These are phyloP conservation scores for Geoglossum glabrum DNA, from an alignment of 495 filamentous ascomycete genomes.

Conservation along the genomic window DNA sequence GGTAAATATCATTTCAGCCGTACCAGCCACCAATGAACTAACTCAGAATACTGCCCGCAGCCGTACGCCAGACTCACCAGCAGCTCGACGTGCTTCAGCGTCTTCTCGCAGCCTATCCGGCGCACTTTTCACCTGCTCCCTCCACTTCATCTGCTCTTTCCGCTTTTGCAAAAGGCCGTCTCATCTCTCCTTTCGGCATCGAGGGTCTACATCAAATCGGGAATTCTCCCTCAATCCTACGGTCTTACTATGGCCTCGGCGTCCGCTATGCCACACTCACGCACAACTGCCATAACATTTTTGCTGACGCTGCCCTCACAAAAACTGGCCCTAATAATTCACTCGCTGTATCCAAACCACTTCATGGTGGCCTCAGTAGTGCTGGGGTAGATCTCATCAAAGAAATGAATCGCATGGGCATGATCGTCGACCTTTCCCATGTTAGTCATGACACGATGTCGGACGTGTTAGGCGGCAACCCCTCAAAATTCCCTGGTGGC, in stretches of 20 bases:
- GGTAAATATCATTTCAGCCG: conserved; percentile 16
- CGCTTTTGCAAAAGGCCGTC: conserved; percentile 35
- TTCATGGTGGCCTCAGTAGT: conserved; percentile 34
- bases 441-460: conserved; percentile 48
- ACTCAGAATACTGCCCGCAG: conserved; percentile 15
- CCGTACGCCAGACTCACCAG: conserved; percentile 48
- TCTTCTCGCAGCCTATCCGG: conserved; percentile 44
- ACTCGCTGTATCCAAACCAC: conserved; percentile 16
- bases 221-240: conserved; percentile 58
- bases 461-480: conserved; percentile 35
- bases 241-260: conserved; percentile 55
- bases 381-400: conserved; percentile 42
- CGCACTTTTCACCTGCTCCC: conserved; percentile 40
- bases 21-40: conserved; percentile 1
- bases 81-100: conserved; percentile 70
- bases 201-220: conserved; percentile 94
- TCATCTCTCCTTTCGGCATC: conserved; percentile 57
- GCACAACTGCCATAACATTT: conserved; percentile 85
- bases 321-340: conserved; percentile 11
- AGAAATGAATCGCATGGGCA: conserved; percentile 67
- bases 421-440: conserved; percentile 61
- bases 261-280: conserved; percentile 81
- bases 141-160: conserved; percentile 36
- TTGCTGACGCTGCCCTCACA: conserved; percentile 61
- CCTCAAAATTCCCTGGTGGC: conserved; percentile 21